These are phyloP conservation scores for Fusarium sp. DNA, from an alignment of 2,329 filamentous ascomycete genomes.

Conservation along the genomic window DNA sequence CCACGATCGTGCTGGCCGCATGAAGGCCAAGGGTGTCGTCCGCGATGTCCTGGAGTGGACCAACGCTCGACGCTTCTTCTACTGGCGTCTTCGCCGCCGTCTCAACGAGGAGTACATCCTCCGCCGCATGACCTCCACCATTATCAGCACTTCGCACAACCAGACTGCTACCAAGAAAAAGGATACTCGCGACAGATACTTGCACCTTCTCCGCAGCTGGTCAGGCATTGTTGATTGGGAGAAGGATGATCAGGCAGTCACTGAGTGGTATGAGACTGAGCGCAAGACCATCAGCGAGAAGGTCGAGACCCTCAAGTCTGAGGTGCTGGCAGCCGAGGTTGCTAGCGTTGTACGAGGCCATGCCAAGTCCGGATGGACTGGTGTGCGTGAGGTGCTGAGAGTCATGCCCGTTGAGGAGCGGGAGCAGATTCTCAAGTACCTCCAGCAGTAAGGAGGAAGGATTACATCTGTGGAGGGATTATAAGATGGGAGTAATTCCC, in stretches of 20 bases:
- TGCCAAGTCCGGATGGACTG: slow-evolving; percentile 81
- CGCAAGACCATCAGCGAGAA: slow-evolving; percentile 84
- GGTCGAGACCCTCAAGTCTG: slow-evolving; percentile 85
- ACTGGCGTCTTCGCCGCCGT: slow-evolving; percentile 97
- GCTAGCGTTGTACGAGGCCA: slow-evolving; percentile 60
- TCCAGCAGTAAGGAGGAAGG: slow-evolving; percentile 57
- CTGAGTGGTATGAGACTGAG: slow-evolving; percentile 97
- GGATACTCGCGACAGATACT: slow-evolving; percentile 73
- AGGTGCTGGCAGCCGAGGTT: slow-evolving; percentile 68
- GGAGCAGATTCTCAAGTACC: slow-evolving; percentile 79
- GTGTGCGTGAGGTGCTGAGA: slow-evolving; percentile 85
- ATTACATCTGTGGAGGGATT: not conserved
- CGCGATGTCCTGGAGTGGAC: slow-evolving; percentile 86
- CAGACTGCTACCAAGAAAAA: slow-evolving; percentile 58
- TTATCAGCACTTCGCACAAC: slow-evolving; percentile 49
- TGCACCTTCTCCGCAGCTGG: slow-evolving; percentile 86
- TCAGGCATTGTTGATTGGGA: slow-evolving; percentile 82
- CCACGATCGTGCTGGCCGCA: slow-evolving; percentile 95
- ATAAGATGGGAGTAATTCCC: slow-evolving; percentile 20
- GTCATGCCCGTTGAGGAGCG: slow-evolving; percentile 91
- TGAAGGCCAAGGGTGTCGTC: slow-evolving; percentile 97
- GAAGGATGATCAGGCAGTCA: slow-evolving; percentile 83
- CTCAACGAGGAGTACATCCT: slow-evolving; percentile 98
- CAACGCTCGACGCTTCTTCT: slow-evolving; percentile 96
- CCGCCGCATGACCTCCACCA: slow-evolving; percentile 78